phyloP scores from a whole-genome alignment of 2,329 filamentous ascomycete genomes.

The Tolypocladium capitatum region DNA sequence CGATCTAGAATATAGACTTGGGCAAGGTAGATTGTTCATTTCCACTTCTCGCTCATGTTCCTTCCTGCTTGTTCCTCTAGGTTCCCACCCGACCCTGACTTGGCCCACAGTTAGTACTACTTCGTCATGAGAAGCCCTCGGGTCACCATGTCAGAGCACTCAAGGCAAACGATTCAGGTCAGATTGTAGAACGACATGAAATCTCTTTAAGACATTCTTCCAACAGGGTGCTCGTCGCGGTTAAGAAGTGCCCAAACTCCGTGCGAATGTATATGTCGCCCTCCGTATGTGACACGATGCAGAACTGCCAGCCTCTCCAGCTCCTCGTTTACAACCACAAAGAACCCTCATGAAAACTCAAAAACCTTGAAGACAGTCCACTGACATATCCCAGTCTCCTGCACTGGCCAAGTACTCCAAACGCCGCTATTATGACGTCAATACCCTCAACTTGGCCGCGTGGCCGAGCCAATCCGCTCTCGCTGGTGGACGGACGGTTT shows the following conservation, averaged over 20 bases:
- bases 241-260: not conserved
- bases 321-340: not conserved
- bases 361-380: conserved; percentile 7
- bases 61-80: too few species aligned
- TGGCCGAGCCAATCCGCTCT: not conserved
- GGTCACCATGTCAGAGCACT: too few species aligned
- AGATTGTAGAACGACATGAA: not conserved
- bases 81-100: too few species aligned
- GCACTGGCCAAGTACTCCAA: conserved; percentile 11
- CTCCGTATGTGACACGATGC: not conserved
- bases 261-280: not conserved
- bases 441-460: not conserved
- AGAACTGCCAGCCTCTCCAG: not conserved
- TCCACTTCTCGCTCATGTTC: too few species aligned
- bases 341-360: conserved; percentile 2
- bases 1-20: too few species aligned
- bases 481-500: not conserved
- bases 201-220: not conserved
- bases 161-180: too few species aligned
- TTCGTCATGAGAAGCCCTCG: too few species aligned
- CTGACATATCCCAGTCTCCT: conserved; percentile 2
- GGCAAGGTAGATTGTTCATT: too few species aligned
- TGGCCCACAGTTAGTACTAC: too few species aligned
- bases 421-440: conserved; percentile 2
- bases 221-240: not conserved